Base-by-base conservation (phyloP, 208 protist genomes). In the Wallacemonas sp. region DNA sequence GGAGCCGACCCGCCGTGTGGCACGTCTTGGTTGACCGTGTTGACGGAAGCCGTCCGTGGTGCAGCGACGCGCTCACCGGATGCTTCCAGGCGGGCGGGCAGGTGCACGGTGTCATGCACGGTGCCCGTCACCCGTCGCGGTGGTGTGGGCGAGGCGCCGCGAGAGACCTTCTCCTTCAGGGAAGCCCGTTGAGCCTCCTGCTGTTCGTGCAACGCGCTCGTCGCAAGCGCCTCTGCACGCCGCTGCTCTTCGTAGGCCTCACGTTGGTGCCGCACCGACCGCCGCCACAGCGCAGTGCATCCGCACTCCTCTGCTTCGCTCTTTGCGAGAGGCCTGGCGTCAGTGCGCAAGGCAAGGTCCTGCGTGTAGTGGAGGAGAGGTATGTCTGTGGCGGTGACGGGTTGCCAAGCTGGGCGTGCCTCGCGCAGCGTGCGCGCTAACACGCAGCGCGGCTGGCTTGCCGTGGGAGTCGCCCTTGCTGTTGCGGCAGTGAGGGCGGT, bases 221-320 rank as follows among this genome's bases (percentile, higher is more conserved):
- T 3, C 33, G 44, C 52, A 3, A 41, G 1, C 37, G 59, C 24
- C 26, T 57, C 33, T 41, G 3, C n/a, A 21, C 17, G 26, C 15
- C 36, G 37, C 37, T 44, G 37, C 6, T 12, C 12, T 22, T 46
- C 45, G 26, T 66, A 53, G 27, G 39, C 42, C 32, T 45, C 57
- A 17, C 29, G 59, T 24, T 48, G 38, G 13, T 54, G 58, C 50
- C 64, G 42, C 27, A 83, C 53, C 0, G 72, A 64, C 6, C 61
- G 69, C 1, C 83, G 79, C 83, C 83, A 90, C 19, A 90, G 37
- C 67, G 73, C 66, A 10, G 83, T 87, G 22, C 77, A 68, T 3
- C 71, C 71, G 15, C 82, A 75, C 61, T 90, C 83, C 39, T 84
- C 78, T 4, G 58, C 45, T 2, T 68, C 67, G 9, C 41, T 3